Percentiles rank a stretch among this genome's conserved stretches.
These are phyloP conservation scores for Stagonosporopsis chrysanthemi DNA, from an alignment of 2,329 filamentous ascomycete species.

Conservation along the genomic window DNA sequence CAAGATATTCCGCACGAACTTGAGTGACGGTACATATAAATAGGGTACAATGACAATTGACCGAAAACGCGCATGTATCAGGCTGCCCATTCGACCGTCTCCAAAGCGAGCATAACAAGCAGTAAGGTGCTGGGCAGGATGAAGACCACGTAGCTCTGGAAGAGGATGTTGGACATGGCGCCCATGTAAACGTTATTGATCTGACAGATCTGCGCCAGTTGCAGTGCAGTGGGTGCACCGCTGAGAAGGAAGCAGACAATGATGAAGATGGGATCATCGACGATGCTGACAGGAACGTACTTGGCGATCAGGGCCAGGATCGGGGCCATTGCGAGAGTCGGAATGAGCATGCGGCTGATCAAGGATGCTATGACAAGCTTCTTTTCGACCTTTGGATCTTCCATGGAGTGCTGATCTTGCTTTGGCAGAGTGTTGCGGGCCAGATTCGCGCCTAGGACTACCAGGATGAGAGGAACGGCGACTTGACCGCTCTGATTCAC, in stretches of 20 bases:
- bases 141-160: slow-evolving; percentile 97
- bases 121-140: slow-evolving; percentile 92
- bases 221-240: slow-evolving; percentile 89
- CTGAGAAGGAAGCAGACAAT: slow-evolving; percentile 97
- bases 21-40: background rate
- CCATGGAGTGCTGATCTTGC: slow-evolving; percentile 69
- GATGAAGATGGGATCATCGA: slow-evolving; percentile 97
- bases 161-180: slow-evolving; percentile 90
- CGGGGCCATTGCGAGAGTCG: slow-evolving; percentile 90
- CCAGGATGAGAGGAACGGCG: slow-evolving; percentile 91
- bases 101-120: slow-evolving; percentile 80
- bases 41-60: background rate
- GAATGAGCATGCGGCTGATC: slow-evolving; percentile 88
- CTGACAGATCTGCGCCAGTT: slow-evolving; percentile 97
- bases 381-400: slow-evolving; percentile 72
- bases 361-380: slow-evolving; percentile 87
- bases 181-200: slow-evolving; percentile 96
- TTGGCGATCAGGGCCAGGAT: slow-evolving; percentile 87
- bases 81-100: slow-evolving; percentile 89
- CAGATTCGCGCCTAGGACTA: slow-evolving; percentile 93
- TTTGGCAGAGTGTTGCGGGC: slow-evolving; percentile 86
- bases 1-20: background rate
- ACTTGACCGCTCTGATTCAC: slow-evolving; percentile 86
- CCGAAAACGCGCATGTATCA: slow-evolving; percentile 1
- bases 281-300: slow-evolving; percentile 88